A percentile compares a stretch with the other conserved stretches of the same genome.
Conservation (phyloP, 768 basidiomycete genomes). For the Leccinum aurantiacum region DNA sequence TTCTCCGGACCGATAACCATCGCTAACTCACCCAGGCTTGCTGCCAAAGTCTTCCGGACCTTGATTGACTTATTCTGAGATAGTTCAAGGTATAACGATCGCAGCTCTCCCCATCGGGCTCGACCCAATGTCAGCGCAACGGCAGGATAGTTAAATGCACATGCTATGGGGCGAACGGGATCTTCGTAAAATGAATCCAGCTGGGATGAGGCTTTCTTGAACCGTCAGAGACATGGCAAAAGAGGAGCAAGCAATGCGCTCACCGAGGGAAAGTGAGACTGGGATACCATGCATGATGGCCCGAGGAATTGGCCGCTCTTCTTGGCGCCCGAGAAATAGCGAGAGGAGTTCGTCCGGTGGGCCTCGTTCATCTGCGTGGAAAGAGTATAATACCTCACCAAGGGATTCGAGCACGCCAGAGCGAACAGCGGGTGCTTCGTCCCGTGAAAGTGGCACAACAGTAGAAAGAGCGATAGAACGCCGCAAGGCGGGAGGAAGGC, state of each 20-base stretch:
- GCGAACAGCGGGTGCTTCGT: constrained; percentile 67
- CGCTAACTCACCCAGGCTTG: constrained; percentile 86
- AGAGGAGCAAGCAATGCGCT: neutral
- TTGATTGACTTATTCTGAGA: constrained; percentile 58
- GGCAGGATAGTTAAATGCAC: constrained; percentile 91
- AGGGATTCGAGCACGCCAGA: constrained; percentile 81
- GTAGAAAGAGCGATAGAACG: constrained; percentile 66
- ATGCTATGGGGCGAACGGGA: constrained; percentile 71
- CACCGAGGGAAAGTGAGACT: constrained; percentile 17
- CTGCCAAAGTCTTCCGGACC: constrained; percentile 79
- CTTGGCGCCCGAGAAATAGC: constrained; percentile 69
- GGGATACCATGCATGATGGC: constrained; percentile 12
- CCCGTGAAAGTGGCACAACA: constrained; percentile 58
- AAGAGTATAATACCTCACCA: constrained; percentile 86
- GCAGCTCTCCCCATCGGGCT: constrained; percentile 71
- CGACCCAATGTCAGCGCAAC: constrained; percentile 81
- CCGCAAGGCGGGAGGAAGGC: constrained; percentile 58
- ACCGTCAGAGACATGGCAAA: constrained; percentile 6
- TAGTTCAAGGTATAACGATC: constrained; percentile 65
- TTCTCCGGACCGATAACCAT: constrained; percentile 76
- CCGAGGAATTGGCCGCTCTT: constrained; percentile 40
- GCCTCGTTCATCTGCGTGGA: constrained; percentile 57
- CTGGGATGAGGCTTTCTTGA: constrained; percentile 22
- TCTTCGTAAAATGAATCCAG: constrained; percentile 57
- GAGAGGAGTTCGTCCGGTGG: constrained; percentile 74